Base-by-base conservation (phyloP, 1,139 yeast species). In the Kodamaea fungicola region DNA sequence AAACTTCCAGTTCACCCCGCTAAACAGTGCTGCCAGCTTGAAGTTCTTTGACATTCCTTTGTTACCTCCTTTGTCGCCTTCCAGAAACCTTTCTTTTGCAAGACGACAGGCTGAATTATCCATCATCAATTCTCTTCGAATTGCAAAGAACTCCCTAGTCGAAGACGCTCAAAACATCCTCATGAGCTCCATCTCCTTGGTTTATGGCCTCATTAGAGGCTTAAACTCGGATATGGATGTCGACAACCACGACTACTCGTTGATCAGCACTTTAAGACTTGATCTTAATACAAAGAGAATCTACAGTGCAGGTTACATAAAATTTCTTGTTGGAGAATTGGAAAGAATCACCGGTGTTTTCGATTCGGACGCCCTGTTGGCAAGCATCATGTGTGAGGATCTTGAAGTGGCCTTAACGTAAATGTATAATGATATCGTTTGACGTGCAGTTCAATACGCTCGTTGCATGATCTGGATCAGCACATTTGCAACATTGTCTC, bases 91-190 rank as follows among this genome's bases (percentile, higher is more conserved):
- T 2, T 39, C 53, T 1, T 57, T 54, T 40, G 58, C 62, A 2
- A 57, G 59, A 42, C 52, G 67, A 31, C 59, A 60, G 35, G 57
- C 64, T 4, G 73, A 68, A 40, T 40, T 62, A 19, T 39, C 59
- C 6, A 49, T 66, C 5, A 44, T 60, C 4, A 45, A 55, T 6
- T 42, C 50, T 2, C 42, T 66, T 19, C 38, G 43, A 10, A 28
- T 32, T 6, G 30, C 35, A 6, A 29, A 22, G 30, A 22, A 16
- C 22, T 13, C 40, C 4, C 16, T n/a, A n/a, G 12, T n/a, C 9
- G 29, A 28, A 8, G 39, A 38, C 9, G 31, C 34, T 22, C 24
- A 32, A 12, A 10, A 21, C 12, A 28, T 39, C 8, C 16, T 41
- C n/a, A 29, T 35, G 36, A 32, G 42, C 9, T 35, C 39, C 7